A percentile compares a stretch with the other conserved stretches of the same genome.
These are phyloP conservation scores for Tylopilus sp. DNA, from an alignment of 768 basidiomycete genomes.

Conservation along the genomic window DNA sequence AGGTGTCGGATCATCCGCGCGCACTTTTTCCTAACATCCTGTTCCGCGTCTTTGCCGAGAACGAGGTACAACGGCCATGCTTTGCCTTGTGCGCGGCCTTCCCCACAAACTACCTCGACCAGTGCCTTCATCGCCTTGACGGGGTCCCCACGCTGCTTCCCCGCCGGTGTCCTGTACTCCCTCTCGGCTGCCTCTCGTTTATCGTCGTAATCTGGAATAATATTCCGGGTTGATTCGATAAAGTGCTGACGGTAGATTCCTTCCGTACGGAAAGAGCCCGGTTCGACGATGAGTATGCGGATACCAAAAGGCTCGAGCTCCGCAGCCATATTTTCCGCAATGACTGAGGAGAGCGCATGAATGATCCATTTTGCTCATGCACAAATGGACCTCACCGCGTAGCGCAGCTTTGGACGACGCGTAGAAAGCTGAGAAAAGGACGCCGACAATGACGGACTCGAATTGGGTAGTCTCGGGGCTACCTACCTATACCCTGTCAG, in stretches of 20 bases:
- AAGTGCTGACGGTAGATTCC: constrained; percentile 40
- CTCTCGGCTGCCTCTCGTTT: constrained; percentile 33
- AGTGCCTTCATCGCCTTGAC: constrained; percentile 51
- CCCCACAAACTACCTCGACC: constrained; percentile 45
- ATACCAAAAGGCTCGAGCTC: constrained; percentile 57
- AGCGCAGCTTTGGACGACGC: constrained; percentile 58
- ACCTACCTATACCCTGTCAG: constrained; percentile 26
- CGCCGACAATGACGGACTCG: neutral
- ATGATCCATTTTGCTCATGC: neutral
- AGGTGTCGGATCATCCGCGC: constrained; percentile 40
- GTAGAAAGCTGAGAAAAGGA: constrained; percentile 38
- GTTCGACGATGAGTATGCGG: constrained; percentile 53
- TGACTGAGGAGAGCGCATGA: constrained; percentile 30
- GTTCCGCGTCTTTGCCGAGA: constrained; percentile 52
- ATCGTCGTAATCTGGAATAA: constrained; percentile 48
- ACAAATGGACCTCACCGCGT: constrained; percentile 38
- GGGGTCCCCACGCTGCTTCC: constrained; percentile 55
- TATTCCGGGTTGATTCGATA: constrained; percentile 21
- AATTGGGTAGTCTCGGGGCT: neutral
- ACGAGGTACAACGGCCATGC: constrained; percentile 47
- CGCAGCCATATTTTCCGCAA: constrained; percentile 51
- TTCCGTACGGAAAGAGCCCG: constrained; percentile 60
- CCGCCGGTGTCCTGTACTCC: constrained; percentile 36
- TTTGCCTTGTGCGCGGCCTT: constrained; percentile 45
- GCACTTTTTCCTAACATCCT: constrained; percentile 48